Conservation (phyloP, 805 yeast genomes). For the Diddensiella santjacobensis region DNA sequence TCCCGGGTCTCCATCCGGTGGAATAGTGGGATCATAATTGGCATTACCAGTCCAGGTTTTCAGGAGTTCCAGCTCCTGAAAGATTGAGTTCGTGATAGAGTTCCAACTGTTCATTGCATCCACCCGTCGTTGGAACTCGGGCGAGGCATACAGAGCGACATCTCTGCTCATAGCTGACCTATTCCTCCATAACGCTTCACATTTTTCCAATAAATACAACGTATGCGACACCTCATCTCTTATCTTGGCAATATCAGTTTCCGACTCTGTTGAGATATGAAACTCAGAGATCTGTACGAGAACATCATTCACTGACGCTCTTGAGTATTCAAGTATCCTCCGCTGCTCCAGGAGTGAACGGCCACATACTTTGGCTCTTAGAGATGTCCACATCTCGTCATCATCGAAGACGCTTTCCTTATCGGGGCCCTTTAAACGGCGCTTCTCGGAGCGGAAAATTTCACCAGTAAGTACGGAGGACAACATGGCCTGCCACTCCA, state of each 20-base stretch:
- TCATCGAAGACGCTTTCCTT: constrained; percentile 43
- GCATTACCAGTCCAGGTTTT: constrained; percentile 82
- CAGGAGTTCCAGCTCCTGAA: constrained; percentile 56
- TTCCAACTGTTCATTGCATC: constrained; percentile 85
- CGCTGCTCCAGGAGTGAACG: constrained; percentile 77
- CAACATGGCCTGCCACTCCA: constrained; percentile 96
- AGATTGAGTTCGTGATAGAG: constrained; percentile 66
- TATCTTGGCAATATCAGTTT: constrained; percentile 35
- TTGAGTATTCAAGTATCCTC: constrained; percentile 59
- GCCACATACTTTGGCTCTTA: constrained; percentile 76
- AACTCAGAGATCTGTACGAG: constrained; percentile 66
- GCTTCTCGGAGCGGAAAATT: constrained; percentile 83
- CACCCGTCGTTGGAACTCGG: constrained; percentile 59
- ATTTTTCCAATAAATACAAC: constrained; percentile 57
- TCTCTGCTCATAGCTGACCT: constrained; percentile 72
- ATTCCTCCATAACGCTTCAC: constrained; percentile 77
- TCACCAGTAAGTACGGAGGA: constrained; percentile 90
- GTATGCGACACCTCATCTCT: constrained; percentile 50
- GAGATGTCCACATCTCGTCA: constrained; percentile 82
- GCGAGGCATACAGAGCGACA: constrained; percentile 64
- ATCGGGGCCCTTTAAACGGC: constrained; percentile 43
- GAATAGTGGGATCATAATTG: constrained; percentile 57
- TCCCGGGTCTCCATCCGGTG: constrained; percentile 30
- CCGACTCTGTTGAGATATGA: constrained; percentile 19
- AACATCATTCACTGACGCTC: constrained; percentile 69